A percentile compares a stretch with the other conserved stretches of the same genome.
phyloP scores from a whole-genome alignment of 371 early-diverging fungal species.

The Mucor racemosus region DNA sequence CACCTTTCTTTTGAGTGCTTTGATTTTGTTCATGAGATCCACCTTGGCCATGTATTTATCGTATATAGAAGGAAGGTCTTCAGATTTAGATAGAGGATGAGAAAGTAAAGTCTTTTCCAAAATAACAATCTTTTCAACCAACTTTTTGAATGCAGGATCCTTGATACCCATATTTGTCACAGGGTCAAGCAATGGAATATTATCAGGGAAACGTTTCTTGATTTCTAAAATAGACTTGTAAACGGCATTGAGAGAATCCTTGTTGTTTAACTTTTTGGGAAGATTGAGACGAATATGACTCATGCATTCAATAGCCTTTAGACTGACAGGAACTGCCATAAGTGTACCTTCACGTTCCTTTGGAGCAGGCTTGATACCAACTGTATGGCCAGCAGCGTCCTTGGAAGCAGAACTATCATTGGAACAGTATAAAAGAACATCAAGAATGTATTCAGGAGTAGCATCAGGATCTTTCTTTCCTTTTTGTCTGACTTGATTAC shows the following conservation, averaged over 20 bases:
- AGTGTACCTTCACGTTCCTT: slow-evolving; percentile 45
- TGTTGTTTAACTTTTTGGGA: slow-evolving; percentile 70
- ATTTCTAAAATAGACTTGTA: slow-evolving; percentile 77
- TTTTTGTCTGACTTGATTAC: slow-evolving; percentile 20
- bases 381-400: slow-evolving; percentile 60
- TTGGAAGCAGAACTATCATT: slow-evolving; percentile 58
- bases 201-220: slow-evolving; percentile 72
- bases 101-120: slow-evolving; percentile 68
- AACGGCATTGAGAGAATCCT: slow-evolving; percentile 66
- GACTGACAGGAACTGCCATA: slow-evolving; percentile 77
- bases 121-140: slow-evolving; percentile 74
- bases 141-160: slow-evolving; percentile 78
- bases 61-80: slow-evolving; percentile 65
- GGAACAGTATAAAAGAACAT: slow-evolving; percentile 83
- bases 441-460: slow-evolving; percentile 71
- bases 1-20: slow-evolving; percentile 71
- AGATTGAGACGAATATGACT: slow-evolving; percentile 79
- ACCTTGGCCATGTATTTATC: slow-evolving; percentile 72
- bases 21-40: slow-evolving; percentile 57
- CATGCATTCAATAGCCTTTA: slow-evolving; percentile 76
- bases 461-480: slow-evolving; percentile 40
- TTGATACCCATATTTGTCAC: slow-evolving; percentile 88
- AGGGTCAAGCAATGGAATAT: slow-evolving; percentile 87
- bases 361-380: slow-evolving; percentile 67
- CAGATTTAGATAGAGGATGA: slow-evolving; percentile 62